These are phyloP conservation scores for Inga laurina DNA, from an alignment of 306 rosid species.

Conservation along the genomic window DNA sequence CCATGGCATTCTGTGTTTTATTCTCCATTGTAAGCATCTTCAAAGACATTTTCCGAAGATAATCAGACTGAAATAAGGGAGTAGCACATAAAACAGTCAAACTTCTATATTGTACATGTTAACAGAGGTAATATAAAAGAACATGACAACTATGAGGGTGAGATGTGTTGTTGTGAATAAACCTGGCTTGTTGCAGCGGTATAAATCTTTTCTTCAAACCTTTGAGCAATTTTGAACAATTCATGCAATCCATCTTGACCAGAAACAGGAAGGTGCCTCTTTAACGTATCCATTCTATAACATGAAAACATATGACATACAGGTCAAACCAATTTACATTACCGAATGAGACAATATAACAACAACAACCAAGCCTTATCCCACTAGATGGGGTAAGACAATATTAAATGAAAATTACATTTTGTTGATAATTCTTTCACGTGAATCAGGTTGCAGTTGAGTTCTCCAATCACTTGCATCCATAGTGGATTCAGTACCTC, in stretches of 20 bases:
- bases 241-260: constrained; percentile 74
- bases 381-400: neutral
- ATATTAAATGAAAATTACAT: constrained; percentile 43
- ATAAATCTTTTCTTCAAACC: constrained; percentile 85
- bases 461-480: constrained; percentile 56
- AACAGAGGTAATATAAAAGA: neutral
- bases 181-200: constrained; percentile 77
- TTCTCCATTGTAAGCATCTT: constrained; percentile 41
- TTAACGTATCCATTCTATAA: constrained; percentile 73
- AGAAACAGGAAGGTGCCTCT: constrained; percentile 69
- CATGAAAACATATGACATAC: neutral
- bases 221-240: constrained; percentile 71
- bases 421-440: constrained; percentile 52
- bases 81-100: constrained; percentile 1
- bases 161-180: neutral
- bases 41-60: constrained; percentile 10
- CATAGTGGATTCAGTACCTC: constrained; percentile 38
- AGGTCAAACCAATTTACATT: neutral
- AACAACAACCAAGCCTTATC: no score
- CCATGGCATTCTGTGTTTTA: constrained; percentile 40
- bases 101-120: neutral
- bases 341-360: neutral
- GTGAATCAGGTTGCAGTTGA: constrained; percentile 42
- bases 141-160: neutral
- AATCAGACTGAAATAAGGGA: constrained; percentile 26